A percentile compares a stretch with the other conserved stretches of the same genome.
These are phyloP conservation scores for Nannochloropsis gaditana DNA, from an alignment of 108 stramenopile genomes.

Conservation along the genomic window DNA sequence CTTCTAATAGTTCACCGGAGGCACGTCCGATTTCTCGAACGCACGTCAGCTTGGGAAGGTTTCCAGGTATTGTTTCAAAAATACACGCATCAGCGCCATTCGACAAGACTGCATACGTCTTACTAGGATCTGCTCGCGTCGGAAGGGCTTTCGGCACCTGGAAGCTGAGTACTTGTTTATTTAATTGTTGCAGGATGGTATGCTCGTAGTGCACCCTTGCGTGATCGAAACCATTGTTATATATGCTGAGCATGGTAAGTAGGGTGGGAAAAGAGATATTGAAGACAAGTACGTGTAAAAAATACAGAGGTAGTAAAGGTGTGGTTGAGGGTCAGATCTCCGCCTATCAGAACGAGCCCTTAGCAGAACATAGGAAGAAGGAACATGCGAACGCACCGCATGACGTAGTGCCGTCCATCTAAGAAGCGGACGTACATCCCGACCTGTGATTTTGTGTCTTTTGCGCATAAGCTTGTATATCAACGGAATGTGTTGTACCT, in stretches of 20 bases:
- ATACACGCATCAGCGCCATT: constrained; percentile 27
- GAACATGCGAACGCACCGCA: neutral
- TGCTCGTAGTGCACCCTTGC: constrained; percentile 23
- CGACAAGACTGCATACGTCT: constrained; percentile 18
- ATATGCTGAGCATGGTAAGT: neutral
- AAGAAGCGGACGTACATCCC: neutral
- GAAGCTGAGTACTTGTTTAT: constrained; percentile 17
- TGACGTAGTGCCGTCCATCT: neutral
- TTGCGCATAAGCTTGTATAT: neutral
- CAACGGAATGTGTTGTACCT: neutral
- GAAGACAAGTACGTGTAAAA: neutral
- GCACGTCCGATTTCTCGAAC: constrained; percentile 29
- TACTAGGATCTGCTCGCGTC: neutral
- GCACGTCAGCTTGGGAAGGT: constrained; percentile 29
- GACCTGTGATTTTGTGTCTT: neutral
- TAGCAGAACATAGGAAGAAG: neutral
- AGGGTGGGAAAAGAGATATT: neutral
- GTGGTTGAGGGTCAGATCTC: neutral
- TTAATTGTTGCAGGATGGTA: constrained; percentile 22
- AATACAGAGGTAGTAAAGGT: neutral
- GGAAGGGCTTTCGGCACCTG: constrained; percentile 24
- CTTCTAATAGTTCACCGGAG: constrained; percentile 22
- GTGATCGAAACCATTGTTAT: constrained; percentile 30
- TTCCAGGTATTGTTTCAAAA: constrained; percentile 29
- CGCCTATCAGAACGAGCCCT: neutral